Evolutionary conservation across 2,329 filamentous ascomycete species (phyloP).

Genomic region (Madurella fahalii): DNA sequence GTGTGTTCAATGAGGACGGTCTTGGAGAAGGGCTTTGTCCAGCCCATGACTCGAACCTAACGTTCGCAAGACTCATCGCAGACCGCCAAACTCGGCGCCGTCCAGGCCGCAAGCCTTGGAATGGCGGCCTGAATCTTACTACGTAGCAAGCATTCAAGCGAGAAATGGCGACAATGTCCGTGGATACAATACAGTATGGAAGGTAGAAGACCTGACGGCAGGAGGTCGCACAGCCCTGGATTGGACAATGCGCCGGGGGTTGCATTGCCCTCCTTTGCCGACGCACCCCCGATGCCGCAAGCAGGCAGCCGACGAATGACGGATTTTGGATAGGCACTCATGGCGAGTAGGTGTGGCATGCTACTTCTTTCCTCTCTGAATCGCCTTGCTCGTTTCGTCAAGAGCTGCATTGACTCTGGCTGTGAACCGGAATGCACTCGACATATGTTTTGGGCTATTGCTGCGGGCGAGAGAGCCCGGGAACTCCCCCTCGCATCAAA

Average conservation of each 20-base stretch:
- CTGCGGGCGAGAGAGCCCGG: not conserved
- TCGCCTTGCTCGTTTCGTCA: conserved; percentile 9
- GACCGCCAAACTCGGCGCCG: too few species aligned
- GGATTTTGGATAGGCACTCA: not conserved
- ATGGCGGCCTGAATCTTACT: too few species aligned
- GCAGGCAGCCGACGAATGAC: conserved; percentile 1
- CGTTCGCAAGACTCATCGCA: too few species aligned
- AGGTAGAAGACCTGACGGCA: not conserved
- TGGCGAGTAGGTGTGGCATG: not conserved
- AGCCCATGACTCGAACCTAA: too few species aligned
- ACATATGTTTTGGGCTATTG: not conserved
- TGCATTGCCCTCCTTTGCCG: not conserved
- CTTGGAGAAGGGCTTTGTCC: too few species aligned
- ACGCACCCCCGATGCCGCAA: not conserved
- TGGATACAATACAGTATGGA: not conserved
- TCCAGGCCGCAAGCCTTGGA: too few species aligned
- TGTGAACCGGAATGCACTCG: not conserved
- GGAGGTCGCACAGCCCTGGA: not conserved
- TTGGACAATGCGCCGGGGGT: not conserved
- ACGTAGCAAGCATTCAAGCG: too few species aligned
- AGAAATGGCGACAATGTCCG: too few species aligned
- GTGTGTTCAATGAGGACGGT: too few species aligned
- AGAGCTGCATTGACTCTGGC: conserved; percentile 13
- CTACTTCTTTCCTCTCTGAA: not conserved
- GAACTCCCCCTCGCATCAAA: conserved; percentile 6